Base-by-base conservation (phyloP, 352 stramenopile species). In the Nothophytophthora sp. region DNA sequence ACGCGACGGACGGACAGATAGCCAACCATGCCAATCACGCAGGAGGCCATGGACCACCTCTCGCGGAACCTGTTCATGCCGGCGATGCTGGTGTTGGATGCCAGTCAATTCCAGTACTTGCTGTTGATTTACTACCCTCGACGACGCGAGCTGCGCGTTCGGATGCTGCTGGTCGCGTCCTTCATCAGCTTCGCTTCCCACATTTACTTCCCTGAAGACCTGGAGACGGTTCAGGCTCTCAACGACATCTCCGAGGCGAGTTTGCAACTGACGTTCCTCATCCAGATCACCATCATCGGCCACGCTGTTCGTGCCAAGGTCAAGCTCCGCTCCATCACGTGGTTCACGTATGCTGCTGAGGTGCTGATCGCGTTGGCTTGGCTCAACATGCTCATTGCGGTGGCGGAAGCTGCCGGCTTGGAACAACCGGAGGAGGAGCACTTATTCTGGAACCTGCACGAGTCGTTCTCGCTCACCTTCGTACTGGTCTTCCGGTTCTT, bases 171-270 rank as follows among this genome's bases (percentile, higher is more conserved):
- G 20, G 13, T 59, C 1, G 47, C 28, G 6, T 50, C 63, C 1
- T 60, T 68, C 15, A 9, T 64, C 8, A 45, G 57, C 8, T 72
- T 72, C 23, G 51, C 32, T n/a, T 20, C 20, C 11, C 42, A 62
- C 22, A 24, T 68, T 13, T 69, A 58, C 22, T 54, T 47, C 15
- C 29, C 57, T 12, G 37, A 60, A 11, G 34, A 51, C 34, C 19
- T 46, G 13, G 37, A 42, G 15, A 33, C 49, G 16, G 42, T 58
- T 1, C 27, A 40, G n/a, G 36, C 56, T 13, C 28, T 73, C 15
- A 70, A 68, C 38, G 44, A 73, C 24, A 52, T 70, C 7, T 69
- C 63, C 10, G 58, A 73, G 43, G 52, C 52, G 37, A 63, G 56
- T 18, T 55, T 45, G n/a, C 37, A 56, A 24, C 19, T 73, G n/a